These are phyloP conservation scores for Sordaria brevicollis DNA, from an alignment of 495 filamentous ascomycete species.

Conservation along the genomic window DNA sequence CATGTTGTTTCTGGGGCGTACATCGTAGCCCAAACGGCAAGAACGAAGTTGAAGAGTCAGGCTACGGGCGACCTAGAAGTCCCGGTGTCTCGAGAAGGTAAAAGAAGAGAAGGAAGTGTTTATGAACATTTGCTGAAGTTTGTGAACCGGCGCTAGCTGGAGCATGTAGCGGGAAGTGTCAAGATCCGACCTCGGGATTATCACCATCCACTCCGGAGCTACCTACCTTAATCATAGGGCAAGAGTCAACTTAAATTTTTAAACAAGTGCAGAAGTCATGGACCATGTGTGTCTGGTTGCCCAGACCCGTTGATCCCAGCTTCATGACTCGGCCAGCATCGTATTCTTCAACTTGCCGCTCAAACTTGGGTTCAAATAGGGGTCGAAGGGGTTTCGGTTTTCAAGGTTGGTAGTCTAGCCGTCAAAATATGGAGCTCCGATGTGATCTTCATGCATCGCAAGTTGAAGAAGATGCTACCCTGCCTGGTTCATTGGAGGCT, in stretches of 20 bases:
- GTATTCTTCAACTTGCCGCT: background rate
- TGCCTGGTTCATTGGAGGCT: background rate
- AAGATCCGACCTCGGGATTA: too few species aligned
- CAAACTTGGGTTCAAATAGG: background rate
- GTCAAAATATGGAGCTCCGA: background rate
- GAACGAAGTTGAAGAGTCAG: background rate
- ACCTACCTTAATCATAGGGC: too few species aligned
- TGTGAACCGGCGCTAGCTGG: too few species aligned
- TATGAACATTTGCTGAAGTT: background rate
- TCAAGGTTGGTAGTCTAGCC: background rate
- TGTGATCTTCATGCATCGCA: background rate
- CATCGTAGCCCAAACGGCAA: background rate
- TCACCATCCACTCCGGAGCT: too few species aligned
- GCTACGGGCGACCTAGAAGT: background rate
- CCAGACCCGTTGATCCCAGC: background rate
- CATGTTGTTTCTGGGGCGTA: background rate
- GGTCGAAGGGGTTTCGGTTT: background rate
- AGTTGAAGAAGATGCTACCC: background rate
- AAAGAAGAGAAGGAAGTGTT: background rate
- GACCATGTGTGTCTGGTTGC: background rate
- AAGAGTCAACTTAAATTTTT: too few species aligned
- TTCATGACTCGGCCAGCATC: background rate
- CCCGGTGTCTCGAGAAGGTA: background rate
- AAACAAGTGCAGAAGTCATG: too few species aligned
- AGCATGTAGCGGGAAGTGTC: too few species aligned